phyloP scores from a whole-genome alignment of 495 filamentous ascomycete genomes.

The Xylaria curta region DNA sequence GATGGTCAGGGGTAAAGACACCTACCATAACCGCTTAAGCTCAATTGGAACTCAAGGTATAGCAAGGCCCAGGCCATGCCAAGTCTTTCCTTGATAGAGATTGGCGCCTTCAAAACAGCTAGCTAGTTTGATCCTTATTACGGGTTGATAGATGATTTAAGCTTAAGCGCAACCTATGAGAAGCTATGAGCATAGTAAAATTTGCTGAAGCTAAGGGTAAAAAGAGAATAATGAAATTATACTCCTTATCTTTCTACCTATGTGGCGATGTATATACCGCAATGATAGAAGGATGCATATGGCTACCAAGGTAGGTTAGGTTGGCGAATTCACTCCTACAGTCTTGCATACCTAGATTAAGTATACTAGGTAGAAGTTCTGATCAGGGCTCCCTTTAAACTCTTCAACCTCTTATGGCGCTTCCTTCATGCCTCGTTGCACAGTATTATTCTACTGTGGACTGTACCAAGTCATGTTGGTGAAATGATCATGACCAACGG shows the following conservation, averaged over 20 bases:
- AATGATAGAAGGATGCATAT: not conserved
- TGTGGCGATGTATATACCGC: no score
- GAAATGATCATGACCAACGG: constrained; percentile 5
- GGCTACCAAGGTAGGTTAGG: not conserved
- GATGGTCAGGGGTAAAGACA: not conserved
- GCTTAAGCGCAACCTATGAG: not conserved
- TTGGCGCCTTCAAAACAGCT: not conserved
- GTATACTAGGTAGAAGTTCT: no score
- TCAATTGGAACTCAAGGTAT: not conserved
- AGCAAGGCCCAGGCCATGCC: not conserved
- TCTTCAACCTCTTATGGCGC: not conserved
- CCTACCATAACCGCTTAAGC: constrained; percentile 8
- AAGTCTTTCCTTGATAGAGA: constrained; percentile 1
- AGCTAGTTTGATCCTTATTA: not conserved
- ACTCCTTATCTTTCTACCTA: no score
- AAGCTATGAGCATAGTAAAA: not conserved
- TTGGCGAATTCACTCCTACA: not conserved
- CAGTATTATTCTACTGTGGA: not conserved
- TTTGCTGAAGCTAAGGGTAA: not conserved
- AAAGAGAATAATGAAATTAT: not conserved
- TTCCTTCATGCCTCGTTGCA: not conserved
- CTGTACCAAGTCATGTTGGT: not conserved
- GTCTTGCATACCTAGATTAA: not conserved
- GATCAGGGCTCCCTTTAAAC: not conserved
- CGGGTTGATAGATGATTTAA: not conserved